phyloP scores from a whole-genome alignment of 768 basidiomycete genomes.

The Mycena latifolia region DNA sequence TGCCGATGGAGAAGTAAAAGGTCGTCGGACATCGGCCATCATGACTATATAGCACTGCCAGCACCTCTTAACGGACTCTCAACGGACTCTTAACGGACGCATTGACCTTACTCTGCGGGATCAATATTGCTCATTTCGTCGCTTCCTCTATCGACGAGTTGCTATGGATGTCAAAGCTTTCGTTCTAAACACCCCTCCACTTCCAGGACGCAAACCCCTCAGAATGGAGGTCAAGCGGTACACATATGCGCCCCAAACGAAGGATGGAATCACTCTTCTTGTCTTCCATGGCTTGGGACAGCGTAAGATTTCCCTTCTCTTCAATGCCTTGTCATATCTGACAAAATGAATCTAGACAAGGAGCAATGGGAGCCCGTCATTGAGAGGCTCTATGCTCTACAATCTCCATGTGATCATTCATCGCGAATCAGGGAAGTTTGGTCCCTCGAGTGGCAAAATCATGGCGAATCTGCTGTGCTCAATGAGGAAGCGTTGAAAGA shows the following conservation, averaged over 20 bases:
- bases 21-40: too few relatives aligned
- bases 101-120: too few relatives aligned
- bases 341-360: slow-evolving; percentile 40
- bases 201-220: too few relatives aligned
- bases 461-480: slow-evolving; percentile 45
- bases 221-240: too few relatives aligned
- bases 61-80: too few relatives aligned
- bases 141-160: too few relatives aligned
- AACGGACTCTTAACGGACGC: too few relatives aligned
- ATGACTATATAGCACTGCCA: too few relatives aligned
- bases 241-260: not conserved
- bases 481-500: slow-evolving; percentile 40
- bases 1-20: too few relatives aligned
- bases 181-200: too few relatives aligned
- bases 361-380: slow-evolving; percentile 48
- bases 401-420: not conserved
- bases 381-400: slow-evolving; percentile 36
- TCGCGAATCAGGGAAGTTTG: slow-evolving; percentile 42
- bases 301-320: not conserved
- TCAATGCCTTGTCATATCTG: not conserved
- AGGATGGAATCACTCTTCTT: slow-evolving; percentile 18
- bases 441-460: slow-evolving; percentile 46
- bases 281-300: slow-evolving; percentile 17
- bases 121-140: too few relatives aligned
- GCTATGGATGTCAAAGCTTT: too few relatives aligned